These are phyloP conservation scores for Mallotus japonicus DNA, from an alignment of 441 rosid species.

Conservation along the genomic window DNA sequence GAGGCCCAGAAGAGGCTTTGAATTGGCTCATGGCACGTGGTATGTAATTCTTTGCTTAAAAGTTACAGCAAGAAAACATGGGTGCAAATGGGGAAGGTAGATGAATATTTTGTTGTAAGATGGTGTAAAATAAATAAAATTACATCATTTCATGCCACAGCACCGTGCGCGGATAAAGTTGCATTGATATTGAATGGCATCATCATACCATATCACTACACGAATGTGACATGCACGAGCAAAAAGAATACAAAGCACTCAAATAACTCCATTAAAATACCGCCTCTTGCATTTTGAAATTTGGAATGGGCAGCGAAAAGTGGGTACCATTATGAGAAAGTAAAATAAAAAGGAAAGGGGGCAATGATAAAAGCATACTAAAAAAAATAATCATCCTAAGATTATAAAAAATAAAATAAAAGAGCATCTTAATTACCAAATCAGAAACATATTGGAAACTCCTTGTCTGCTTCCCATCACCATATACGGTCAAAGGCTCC, in stretches of 20 bases:
- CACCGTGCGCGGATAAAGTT: not conserved
- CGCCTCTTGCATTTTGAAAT: constrained; percentile 1
- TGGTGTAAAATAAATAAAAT: not conserved
- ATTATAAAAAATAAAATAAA: not conserved
- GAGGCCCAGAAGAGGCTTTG: constrained; percentile 11
- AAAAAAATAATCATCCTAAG: not conserved
- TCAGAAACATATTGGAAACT: constrained; percentile 96
- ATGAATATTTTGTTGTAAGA: not conserved
- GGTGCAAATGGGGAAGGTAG: not conserved
- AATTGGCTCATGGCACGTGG: constrained; percentile 14
- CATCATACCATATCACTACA: not conserved
- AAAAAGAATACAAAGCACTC: not conserved
- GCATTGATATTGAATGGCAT: not conserved
- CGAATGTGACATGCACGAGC: not conserved
- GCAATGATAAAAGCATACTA: constrained; percentile 1
- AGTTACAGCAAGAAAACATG: constrained; percentile 6
- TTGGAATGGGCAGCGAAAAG: not conserved
- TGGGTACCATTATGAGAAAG: not conserved
- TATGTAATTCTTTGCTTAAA: constrained; percentile 7
- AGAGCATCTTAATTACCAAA: constrained; percentile 46
- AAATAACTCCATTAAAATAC: not conserved
- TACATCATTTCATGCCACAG: no score
- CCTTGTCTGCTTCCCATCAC: constrained; percentile 96
- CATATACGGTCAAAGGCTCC: constrained; percentile 91
- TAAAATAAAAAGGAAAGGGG: not conserved